Evolutionary conservation across 2,329 filamentous ascomycete genomes (phyloP).

Genomic region (Alternaria sp.): DNA sequence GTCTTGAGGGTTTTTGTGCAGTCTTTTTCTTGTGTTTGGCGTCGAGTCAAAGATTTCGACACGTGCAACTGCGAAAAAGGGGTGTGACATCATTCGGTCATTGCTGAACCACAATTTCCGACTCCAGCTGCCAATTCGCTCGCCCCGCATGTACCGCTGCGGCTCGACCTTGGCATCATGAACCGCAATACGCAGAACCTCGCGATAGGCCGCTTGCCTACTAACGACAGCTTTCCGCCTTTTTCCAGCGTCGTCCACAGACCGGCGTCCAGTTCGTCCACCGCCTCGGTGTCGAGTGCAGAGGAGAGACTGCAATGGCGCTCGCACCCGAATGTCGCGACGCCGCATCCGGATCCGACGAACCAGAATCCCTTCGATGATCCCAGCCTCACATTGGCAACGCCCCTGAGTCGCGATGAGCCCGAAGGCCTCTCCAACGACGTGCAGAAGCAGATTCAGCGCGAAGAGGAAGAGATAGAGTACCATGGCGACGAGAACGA

Average conservation of each 20-base stretch:
- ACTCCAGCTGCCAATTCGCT: background rate
- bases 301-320: constrained; percentile 34
- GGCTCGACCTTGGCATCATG: constrained; percentile 12
- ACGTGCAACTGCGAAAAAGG: background rate
- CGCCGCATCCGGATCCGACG: constrained; percentile 19
- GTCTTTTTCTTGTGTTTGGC: background rate
- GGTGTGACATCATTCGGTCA: constrained; percentile 6
- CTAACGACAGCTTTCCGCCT: constrained; percentile 8
- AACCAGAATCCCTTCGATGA: constrained; percentile 30
- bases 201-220: constrained; percentile 6
- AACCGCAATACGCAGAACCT: constrained; percentile 11
- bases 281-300: constrained; percentile 24
- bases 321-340: constrained; percentile 25
- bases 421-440: background rate
- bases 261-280: background rate
- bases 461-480: constrained; percentile 2
- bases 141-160: constrained; percentile 12
- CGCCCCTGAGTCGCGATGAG: background rate
- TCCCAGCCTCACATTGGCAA: background rate
- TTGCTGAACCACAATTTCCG: background rate
- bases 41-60: background rate
- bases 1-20: background rate
- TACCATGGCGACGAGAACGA: background rate
- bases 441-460: background rate
- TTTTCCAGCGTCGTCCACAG: background rate